Percentiles rank a stretch among this genome's conserved stretches.
Evolutionary conservation across 139 green algal genomes (phyloP).

Genomic region (Tetradesmus lagerheimii): DNA sequence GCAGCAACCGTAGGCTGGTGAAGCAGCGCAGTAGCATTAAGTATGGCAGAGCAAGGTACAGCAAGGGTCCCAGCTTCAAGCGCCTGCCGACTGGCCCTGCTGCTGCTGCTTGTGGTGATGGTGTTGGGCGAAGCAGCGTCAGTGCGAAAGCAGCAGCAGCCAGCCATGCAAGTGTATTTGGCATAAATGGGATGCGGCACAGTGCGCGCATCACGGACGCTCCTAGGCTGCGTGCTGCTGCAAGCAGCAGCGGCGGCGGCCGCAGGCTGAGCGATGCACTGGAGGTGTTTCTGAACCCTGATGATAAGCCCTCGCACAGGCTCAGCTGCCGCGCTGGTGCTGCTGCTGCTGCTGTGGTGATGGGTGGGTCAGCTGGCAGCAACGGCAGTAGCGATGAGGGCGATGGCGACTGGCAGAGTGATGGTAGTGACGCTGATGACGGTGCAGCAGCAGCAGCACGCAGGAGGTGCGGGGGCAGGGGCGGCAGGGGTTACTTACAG

Average conservation of each 20-base stretch:
- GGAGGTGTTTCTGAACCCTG: not conserved
- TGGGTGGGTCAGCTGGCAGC: not conserved
- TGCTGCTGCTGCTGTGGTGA: not conserved
- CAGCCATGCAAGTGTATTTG: not conserved
- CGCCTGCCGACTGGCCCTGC: not conserved
- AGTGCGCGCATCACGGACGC: not conserved
- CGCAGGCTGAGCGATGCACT: not conserved
- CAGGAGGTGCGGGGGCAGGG: not conserved
- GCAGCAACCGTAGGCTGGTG: not conserved
- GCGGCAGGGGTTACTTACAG: not conserved
- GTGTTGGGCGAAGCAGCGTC: not conserved
- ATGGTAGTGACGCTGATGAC: not conserved
- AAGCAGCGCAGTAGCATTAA: not conserved
- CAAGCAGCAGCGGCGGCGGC: not conserved
- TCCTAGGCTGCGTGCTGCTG: not conserved
- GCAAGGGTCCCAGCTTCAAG: not conserved
- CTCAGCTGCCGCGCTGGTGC: not conserved
- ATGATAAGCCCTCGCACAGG: not conserved
- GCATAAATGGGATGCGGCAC: not conserved
- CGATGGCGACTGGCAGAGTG: not conserved
- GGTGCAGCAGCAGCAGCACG: not conserved
- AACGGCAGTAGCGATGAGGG: not conserved
- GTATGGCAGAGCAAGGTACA: not conserved
- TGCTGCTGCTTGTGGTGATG: not conserved
- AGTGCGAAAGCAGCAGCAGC: not conserved